A percentile compares a stretch with the other conserved stretches of the same genome.
Evolutionary conservation across 495 filamentous ascomycete genomes (phyloP).

Genomic region (Neurospora africana): DNA sequence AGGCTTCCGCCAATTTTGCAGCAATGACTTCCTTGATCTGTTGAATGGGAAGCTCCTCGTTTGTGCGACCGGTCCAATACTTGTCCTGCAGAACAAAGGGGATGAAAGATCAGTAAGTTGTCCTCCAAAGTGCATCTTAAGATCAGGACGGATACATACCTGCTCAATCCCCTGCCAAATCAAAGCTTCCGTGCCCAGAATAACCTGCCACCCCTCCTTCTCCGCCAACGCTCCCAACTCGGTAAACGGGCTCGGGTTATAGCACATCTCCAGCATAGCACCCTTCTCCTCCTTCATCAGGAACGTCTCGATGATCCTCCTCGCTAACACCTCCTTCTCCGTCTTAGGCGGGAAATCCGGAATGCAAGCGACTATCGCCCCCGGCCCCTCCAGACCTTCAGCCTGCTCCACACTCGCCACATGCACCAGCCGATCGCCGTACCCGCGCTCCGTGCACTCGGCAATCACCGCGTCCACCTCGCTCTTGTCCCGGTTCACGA

Average conservation of each 20-base stretch:
- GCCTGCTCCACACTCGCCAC: slow-evolving; percentile 48
- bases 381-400: slow-evolving; percentile 42
- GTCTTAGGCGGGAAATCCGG: slow-evolving; percentile 59
- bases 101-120: neutral
- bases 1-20: slow-evolving; percentile 19
- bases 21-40: slow-evolving; percentile 42
- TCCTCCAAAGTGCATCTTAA: neutral
- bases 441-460: slow-evolving; percentile 43
- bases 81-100: slow-evolving; percentile 24
- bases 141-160: slow-evolving; percentile 10
- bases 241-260: slow-evolving; percentile 60
- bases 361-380: slow-evolving; percentile 54
- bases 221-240: slow-evolving; percentile 47
- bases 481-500: slow-evolving; percentile 53
- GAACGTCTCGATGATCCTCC: slow-evolving; percentile 47
- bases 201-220: slow-evolving; percentile 54
- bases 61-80: slow-evolving; percentile 49
- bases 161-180: slow-evolving; percentile 70
- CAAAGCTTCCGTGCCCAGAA: slow-evolving; percentile 59
- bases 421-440: slow-evolving; percentile 41
- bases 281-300: slow-evolving; percentile 44
- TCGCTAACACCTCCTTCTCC: slow-evolving; percentile 43
- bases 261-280: slow-evolving; percentile 69
- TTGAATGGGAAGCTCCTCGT: slow-evolving; percentile 44
- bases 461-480: slow-evolving; percentile 55